phyloP scores from a whole-genome alignment of 768 basidiomycete species.

The Auriscalpium microsporum region DNA sequence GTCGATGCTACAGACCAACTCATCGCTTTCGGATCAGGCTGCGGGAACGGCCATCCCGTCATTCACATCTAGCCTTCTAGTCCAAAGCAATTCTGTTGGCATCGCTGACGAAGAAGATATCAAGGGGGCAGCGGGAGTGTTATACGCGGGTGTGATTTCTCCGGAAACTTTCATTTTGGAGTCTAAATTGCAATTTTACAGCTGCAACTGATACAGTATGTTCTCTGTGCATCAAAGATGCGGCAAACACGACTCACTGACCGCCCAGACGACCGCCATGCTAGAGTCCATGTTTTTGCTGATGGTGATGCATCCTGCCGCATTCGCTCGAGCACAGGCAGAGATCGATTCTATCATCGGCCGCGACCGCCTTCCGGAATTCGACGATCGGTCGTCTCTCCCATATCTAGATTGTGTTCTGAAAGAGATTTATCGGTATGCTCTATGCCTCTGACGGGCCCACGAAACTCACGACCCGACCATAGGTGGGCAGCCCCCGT shows the following conservation, averaged over 20 bases:
- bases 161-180: not conserved
- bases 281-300: conserved; percentile 13
- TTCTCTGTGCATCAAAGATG: not conserved
- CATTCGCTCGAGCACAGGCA: conserved; percentile 18
- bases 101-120: conserved; percentile 13
- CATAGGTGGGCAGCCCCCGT: conserved; percentile 13
- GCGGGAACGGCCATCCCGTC: conserved; percentile 15
- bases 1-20: not conserved
- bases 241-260: not conserved
- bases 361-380: conserved; percentile 19
- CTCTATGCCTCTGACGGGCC: not conserved
- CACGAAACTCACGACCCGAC: not conserved
- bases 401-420: conserved; percentile 19
- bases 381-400: conserved; percentile 16
- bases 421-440: conserved; percentile 17
- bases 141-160: conserved; percentile 11
- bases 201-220: conserved; percentile 15
- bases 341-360: conserved; percentile 21
- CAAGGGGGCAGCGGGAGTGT: conserved; percentile 12
- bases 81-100: not conserved
- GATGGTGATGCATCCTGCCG: conserved; percentile 16
- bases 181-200: not conserved
- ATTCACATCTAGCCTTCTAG: conserved; percentile 11
- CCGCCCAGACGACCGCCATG: conserved; percentile 10
- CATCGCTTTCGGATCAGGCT: conserved; percentile 3